Base-by-base conservation (phyloP, 2,329 filamentous ascomycete genomes). In the Colletotrichum scovillei region DNA sequence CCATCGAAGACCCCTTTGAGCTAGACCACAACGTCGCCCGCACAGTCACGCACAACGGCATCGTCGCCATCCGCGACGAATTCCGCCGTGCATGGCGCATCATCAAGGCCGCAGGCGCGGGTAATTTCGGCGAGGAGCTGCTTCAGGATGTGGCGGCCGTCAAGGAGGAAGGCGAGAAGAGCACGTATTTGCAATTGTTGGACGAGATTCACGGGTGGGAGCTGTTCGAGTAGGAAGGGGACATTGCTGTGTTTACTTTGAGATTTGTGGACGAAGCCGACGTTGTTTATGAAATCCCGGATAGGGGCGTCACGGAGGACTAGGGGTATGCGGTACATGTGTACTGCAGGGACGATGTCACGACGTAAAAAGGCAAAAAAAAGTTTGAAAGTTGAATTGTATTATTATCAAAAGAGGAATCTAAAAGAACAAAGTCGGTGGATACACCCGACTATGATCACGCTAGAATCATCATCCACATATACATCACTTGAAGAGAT, bases 1-100 rank as follows among this genome's bases (percentile, higher is more conserved):
- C 94, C 38, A 95, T 98, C 73, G 95, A 98, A 80, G 95, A 98
- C 80, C 95, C 95, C 0, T 98, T 98, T 78, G 95, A 98, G 84
- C 83, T 92, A 2, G 92, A 95, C 53, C 95, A 98, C 82, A 98
- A 98, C 77, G 93, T 98, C 42, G 95, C 94, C 3, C 88, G 94
- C 63, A 97, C 95, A 0, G 95, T 98, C 1, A 95, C 93, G 7
- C 93, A 96, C 78, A 90, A 92, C 73, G 94, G 95, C 2, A 94
- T 97, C 75, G 92, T 94, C 1, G 89, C 92, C 0, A 97, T 97
- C 73, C 88, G 94, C 53, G 93, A 97, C 77, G 95, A 98, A 82
- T 97, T 97, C 78, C 89, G 94, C 22, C 89, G 95, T 24, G 94
- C 94, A 3, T 94, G 93, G 90, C 86, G 89, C 46, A 92, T 97